Evolutionary conservation across 1,284 basidiomycete species (phyloP).

Genomic region (Phellopilus nigrolimitatus): DNA sequence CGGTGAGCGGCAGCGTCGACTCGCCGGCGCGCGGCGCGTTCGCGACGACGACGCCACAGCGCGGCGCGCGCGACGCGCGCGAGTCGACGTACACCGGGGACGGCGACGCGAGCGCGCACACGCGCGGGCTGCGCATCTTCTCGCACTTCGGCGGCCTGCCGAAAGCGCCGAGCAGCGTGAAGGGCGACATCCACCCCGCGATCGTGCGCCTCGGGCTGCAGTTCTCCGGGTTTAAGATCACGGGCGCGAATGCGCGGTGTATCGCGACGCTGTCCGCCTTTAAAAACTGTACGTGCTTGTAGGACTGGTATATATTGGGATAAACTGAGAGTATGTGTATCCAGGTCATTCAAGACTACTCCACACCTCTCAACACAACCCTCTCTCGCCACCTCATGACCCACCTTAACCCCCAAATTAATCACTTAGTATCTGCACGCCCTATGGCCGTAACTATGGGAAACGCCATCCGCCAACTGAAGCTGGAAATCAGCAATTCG

Average conservation of each 20-base stretch:
- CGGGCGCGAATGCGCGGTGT: slow-evolving; percentile 83
- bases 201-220: slow-evolving; percentile 75
- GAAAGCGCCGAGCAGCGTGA: slow-evolving; percentile 49
- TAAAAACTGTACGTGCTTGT: slow-evolving; percentile 60
- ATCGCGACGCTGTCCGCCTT: slow-evolving; percentile 84
- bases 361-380: slow-evolving; percentile 76
- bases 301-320: slow-evolving; percentile 3
- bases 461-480: slow-evolving; percentile 91
- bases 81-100: slow-evolving; percentile 24
- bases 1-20: slow-evolving; percentile 7
- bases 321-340: slow-evolving; percentile 8
- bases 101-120: slow-evolving; percentile 33
- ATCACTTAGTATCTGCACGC: slow-evolving; percentile 79
- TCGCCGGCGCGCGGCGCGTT: neutral
- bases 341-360: slow-evolving; percentile 85
- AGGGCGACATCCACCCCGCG: slow-evolving; percentile 79
- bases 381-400: slow-evolving; percentile 85
- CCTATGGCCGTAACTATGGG: slow-evolving; percentile 96
- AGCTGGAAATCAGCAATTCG: slow-evolving; percentile 91
- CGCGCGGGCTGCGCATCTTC: slow-evolving; percentile 68
- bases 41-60: too few species aligned
- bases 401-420: slow-evolving; percentile 87
- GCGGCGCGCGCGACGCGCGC: slow-evolving; percentile 20
- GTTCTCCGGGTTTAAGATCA: slow-evolving; percentile 82
- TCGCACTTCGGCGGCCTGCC: slow-evolving; percentile 78